A percentile compares a stretch with the other conserved stretches of the same genome.
phyloP scores from a whole-genome alignment of 352 stramenopile species.

The Peronosclerospora sorghi region DNA sequence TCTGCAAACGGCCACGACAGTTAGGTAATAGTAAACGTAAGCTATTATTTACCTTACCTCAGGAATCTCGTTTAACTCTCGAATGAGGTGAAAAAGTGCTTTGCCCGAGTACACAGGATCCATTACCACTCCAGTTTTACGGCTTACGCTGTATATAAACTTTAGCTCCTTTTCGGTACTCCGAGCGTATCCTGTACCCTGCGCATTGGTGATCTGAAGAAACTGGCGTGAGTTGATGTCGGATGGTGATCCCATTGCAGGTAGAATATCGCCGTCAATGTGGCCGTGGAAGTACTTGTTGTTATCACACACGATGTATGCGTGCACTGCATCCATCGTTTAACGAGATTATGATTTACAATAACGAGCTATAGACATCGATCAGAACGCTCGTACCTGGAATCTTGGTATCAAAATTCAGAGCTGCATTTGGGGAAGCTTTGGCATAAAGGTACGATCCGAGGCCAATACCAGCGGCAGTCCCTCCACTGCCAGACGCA shows the following conservation, averaged over 20 bases:
- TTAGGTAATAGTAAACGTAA: not conserved
- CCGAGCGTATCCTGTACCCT: constrained; percentile 70
- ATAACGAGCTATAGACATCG: not conserved
- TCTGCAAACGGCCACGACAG: constrained; percentile 20
- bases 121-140: constrained; percentile 70
- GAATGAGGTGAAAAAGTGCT: constrained; percentile 71
- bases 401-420: constrained; percentile 30
- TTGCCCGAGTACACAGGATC: constrained; percentile 85
- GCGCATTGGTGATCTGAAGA: constrained; percentile 71
- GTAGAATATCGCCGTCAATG: constrained; percentile 64
- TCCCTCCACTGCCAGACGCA: constrained; percentile 74
- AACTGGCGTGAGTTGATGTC: constrained; percentile 50
- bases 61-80: constrained; percentile 56
- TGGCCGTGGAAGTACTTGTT: constrained; percentile 78
- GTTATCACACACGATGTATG: constrained; percentile 82
- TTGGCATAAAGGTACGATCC: constrained; percentile 60
- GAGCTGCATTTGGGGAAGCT: constrained; percentile 12
- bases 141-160: constrained; percentile 63
- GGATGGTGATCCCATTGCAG: constrained; percentile 44
- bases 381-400: constrained; percentile 15
- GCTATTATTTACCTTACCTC: constrained; percentile 20
- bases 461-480: constrained; percentile 60
- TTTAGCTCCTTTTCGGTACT: constrained; percentile 67
- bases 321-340: constrained; percentile 34
- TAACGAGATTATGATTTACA: not conserved